Base-by-base conservation (phyloP, 257 asterid species). In the Solanum raphanifolium region DNA sequence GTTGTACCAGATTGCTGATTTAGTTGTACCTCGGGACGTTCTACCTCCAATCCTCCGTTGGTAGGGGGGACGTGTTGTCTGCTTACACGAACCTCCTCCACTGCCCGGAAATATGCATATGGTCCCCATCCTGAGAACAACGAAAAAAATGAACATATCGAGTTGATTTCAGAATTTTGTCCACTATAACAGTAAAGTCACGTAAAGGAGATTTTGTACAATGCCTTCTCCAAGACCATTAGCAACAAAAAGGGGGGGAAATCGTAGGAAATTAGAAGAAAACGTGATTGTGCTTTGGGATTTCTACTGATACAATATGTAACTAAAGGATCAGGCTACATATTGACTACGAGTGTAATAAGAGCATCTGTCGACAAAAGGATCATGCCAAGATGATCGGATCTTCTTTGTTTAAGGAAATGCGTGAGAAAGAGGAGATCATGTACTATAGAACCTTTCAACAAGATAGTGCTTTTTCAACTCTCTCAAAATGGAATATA, bases 21-120 rank as follows among this genome's bases (percentile, higher is more conserved):
- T 25, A 5, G 31, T 87, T 89, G 92, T 82, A 76, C 75, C 86
- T 66, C 89, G 83, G 55, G n/a, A 82, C 39, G 29, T 25, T 82
- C 89, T 76, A 5, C 25, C 43, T 65, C 43, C 25, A 23, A 39
- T 13, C 88, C 92, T 13, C 68, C 86, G 18, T 23, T 86, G 43
- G 92, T 73, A 85, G 36, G 89, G 5, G 38, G 46, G 20, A 9
- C 32, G 68, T 31, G 83, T 73, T 87, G 89, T 36, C 92, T 29
- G 66, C 7, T 90, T 25, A 92, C 66, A 48, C 95, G 92, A 4
- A 85, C 83, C 87, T 96, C 98, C 91, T 93, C 97, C 88, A 93
- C 83, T 1, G 97, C 99, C 62, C 92, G 94, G 83, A 90, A 90
- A 87, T 94, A 96, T 10, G 98, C 98, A 38, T 95, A 95, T 27